Evolutionary conservation across 2,329 filamentous ascomycete genomes (phyloP).

Genomic region (Tolypocladium ophioglossoides): DNA sequence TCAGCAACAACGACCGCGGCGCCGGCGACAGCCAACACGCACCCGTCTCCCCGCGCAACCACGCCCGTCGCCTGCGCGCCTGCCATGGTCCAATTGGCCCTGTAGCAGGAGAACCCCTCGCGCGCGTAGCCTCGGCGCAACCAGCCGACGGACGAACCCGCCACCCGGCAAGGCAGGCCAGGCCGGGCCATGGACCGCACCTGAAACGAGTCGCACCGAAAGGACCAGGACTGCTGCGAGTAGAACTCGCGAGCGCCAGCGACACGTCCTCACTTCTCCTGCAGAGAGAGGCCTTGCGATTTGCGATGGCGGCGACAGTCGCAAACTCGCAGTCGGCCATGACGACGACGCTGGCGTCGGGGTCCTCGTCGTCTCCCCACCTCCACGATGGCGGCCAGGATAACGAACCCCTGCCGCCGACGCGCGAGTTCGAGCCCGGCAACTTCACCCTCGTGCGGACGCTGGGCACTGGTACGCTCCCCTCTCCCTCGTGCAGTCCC

Average conservation of each 20-base stretch:
- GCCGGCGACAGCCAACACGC: not conserved
- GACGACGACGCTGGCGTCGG: constrained; percentile 6
- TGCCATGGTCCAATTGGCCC: not conserved
- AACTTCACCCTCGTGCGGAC: constrained; percentile 69
- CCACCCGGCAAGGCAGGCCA: not conserved
- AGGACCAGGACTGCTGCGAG: not conserved
- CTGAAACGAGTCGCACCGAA: constrained; percentile 4
- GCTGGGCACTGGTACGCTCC: constrained; percentile 55
- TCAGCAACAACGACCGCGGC: not conserved
- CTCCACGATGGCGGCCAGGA: not conserved
- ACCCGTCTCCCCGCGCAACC: not conserved
- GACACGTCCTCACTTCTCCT: not conserved
- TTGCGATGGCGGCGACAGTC: constrained; percentile 19
- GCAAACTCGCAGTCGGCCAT: constrained; percentile 17
- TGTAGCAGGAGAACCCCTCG: not conserved
- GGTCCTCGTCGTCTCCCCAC: constrained; percentile 5
- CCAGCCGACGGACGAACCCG: no score
- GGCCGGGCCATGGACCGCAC: constrained; percentile 2
- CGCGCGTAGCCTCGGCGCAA: not conserved
- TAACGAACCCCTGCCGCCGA: constrained; percentile 12
- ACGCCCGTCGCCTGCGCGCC: not conserved
- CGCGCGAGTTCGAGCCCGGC: constrained; percentile 19
- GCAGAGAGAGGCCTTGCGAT: no score
- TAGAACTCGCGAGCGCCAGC: no score
- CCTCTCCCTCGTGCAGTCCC: no score